Conservation (phyloP, 1,284 basidiomycete species). For the Retiboletus fuscus region DNA sequence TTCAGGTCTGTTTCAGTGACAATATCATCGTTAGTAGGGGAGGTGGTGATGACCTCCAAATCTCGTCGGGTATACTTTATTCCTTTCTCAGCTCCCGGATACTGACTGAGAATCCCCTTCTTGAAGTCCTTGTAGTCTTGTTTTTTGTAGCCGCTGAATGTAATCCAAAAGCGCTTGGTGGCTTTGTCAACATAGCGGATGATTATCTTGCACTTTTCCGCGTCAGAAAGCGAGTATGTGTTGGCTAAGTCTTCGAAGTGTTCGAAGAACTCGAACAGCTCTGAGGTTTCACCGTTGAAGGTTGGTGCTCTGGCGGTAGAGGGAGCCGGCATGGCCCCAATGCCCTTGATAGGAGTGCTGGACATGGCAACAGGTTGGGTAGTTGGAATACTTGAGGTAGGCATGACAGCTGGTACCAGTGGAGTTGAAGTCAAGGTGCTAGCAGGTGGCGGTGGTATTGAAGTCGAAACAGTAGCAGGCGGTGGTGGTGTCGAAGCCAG, state of each 20-base stretch:
- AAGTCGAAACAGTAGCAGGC: no score
- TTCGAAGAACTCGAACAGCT: conserved; percentile 25
- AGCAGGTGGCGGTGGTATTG: no score
- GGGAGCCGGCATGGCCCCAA: conserved; percentile 15
- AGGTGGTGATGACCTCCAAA: background rate
- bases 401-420: no score
- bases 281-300: conserved; percentile 18
- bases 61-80: conserved; percentile 12
- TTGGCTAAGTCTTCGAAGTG: conserved; percentile 19
- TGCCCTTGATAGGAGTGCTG: background rate
- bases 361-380: background rate
- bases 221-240: background rate
- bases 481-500: no score
- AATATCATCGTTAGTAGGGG: conserved; percentile 11
- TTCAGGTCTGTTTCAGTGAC: conserved; percentile 19
- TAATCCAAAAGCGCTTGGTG: no score
- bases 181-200: conserved; percentile 17
- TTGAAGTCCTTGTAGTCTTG: conserved; percentile 12
- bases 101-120: conserved; percentile 12
- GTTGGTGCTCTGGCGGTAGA: conserved; percentile 14
- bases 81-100: conserved; percentile 13
- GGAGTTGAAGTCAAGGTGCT: no score
- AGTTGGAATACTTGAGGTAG: no score
- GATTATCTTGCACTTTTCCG: conserved; percentile 25
- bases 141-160: no score